Base-by-base conservation (phyloP, 2,329 filamentous ascomycete genomes). In the Neophaeococcomyces aloes region DNA sequence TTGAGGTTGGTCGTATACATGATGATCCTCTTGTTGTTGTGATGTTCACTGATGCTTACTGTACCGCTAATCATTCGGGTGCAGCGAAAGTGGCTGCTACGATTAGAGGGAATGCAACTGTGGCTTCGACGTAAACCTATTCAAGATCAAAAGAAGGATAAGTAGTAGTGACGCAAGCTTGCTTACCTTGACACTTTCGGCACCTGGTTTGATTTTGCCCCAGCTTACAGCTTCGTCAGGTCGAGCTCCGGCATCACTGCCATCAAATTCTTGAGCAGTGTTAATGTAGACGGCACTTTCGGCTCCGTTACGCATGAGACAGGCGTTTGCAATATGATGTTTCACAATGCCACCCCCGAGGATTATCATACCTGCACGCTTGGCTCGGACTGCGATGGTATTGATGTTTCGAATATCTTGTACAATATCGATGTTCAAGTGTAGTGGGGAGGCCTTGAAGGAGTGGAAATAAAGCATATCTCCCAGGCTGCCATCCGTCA, bases 391-490 rank as follows among this genome's bases (percentile, higher is more conserved):
- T 0, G 89, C 80, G 50, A 96, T 79, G 11, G 85, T 93, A 67
- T 98, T 98, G 63, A 98, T 87, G 49, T 76, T 79, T 15, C 91
- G 79, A 48, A 98, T 91, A 58, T 98, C 91, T 58, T 93, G 84
- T 17, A 95, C 86, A 46, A 96, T 86, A 61, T 96, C 91, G 48
- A 95, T 78, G 45, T 81, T 78, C 32, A 98, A 72, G 62, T 89
- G 83, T 48, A 70, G 68, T 3, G 89, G 89, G 2, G 85, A 88
- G 0, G 85, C 67, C 62, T 89, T 91, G 75, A 87, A 98, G 1
- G 88, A 94, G 67, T 98, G 89, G 63, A 98, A 96, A 66, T 95
- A 96, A 31, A 98, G 72, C 91, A 98, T 98, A 63, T 98, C 91
- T 4, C 91, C 91, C 15, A 98, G 67, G 55, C 86, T 94, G 14